Conservation (phyloP, 257 asterid genomes). For the Coffea eugenioides region DNA sequence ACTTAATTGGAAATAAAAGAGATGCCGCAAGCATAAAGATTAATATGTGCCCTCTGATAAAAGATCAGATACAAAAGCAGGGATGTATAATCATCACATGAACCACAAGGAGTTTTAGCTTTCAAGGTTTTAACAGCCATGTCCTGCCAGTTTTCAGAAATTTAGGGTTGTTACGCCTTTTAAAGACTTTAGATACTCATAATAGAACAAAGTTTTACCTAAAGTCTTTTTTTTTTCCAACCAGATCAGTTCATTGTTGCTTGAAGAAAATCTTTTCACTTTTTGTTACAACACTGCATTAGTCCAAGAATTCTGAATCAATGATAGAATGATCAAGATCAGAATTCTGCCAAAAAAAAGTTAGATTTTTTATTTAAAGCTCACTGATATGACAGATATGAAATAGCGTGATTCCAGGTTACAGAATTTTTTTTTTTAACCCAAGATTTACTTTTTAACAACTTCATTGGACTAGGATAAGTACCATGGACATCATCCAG, state of each 20-base stretch:
- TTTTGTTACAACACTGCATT: background rate
- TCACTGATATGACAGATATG: background rate
- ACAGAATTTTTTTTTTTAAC: background rate
- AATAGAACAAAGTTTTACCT: background rate
- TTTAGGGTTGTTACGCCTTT: background rate
- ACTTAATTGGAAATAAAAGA: background rate
- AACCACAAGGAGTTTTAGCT: background rate
- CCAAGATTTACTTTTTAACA: background rate
- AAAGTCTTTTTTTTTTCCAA: background rate
- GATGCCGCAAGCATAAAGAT: background rate
- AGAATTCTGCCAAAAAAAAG: background rate
- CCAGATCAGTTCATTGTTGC: background rate
- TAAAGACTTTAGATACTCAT: background rate
- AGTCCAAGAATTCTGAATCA: background rate
- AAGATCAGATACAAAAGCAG: background rate
- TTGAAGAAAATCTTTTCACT: background rate
- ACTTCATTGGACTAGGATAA: background rate
- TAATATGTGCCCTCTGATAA: background rate
- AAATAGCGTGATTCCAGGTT: background rate
- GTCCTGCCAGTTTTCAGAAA: background rate
- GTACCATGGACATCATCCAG: background rate
- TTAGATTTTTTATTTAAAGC: background rate
- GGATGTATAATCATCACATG: background rate
- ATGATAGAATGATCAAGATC: background rate
- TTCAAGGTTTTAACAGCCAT: background rate